phyloP scores from a whole-genome alignment of 768 basidiomycete genomes.

The Termitomyces titanicus region DNA sequence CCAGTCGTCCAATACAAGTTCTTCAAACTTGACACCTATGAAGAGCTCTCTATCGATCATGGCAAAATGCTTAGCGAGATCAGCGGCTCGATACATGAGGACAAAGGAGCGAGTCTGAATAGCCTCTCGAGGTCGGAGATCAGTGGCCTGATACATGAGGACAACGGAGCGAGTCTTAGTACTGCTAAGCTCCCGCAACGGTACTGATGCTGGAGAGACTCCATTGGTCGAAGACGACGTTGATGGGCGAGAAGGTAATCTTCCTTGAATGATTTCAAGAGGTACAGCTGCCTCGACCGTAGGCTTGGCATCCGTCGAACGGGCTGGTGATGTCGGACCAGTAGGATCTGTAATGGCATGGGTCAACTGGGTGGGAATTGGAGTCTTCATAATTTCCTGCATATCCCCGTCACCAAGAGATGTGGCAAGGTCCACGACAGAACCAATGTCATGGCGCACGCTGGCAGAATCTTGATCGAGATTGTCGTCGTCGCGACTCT shows the following conservation, averaged over 20 bases:
- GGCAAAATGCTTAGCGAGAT: constrained; percentile 72
- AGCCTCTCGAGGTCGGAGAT: constrained; percentile 25
- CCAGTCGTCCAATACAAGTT: constrained; percentile 77
- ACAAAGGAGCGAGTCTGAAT: constrained; percentile 71
- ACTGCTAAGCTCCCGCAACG: constrained; percentile 27
- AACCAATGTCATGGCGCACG: background rate
- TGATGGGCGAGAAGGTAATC: constrained; percentile 36
- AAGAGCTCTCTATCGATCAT: constrained; percentile 90
- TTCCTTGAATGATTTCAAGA: constrained; percentile 59
- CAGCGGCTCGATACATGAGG: constrained; percentile 54
- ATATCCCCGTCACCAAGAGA: constrained; percentile 5
- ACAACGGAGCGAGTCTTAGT: constrained; percentile 75
- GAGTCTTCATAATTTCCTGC: constrained; percentile 23
- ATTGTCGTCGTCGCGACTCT: constrained; percentile 11
- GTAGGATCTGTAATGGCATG: constrained; percentile 24
- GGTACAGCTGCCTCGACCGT: constrained; percentile 61
- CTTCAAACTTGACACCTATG: constrained; percentile 81
- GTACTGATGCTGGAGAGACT: constrained; percentile 28
- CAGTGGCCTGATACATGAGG: constrained; percentile 52
- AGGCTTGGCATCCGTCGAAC: constrained; percentile 42
- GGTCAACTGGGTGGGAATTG: constrained; percentile 28
- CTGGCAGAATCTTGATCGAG: constrained; percentile 10
- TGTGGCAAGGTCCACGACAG: background rate
- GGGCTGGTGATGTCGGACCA: constrained; percentile 27
- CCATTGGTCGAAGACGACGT: constrained; percentile 13